Evolutionary conservation across 805 yeast species (phyloP), one percentile per base, ranked within the genome.

Genomic region (Nakazawaea anatomiae): DNA sequence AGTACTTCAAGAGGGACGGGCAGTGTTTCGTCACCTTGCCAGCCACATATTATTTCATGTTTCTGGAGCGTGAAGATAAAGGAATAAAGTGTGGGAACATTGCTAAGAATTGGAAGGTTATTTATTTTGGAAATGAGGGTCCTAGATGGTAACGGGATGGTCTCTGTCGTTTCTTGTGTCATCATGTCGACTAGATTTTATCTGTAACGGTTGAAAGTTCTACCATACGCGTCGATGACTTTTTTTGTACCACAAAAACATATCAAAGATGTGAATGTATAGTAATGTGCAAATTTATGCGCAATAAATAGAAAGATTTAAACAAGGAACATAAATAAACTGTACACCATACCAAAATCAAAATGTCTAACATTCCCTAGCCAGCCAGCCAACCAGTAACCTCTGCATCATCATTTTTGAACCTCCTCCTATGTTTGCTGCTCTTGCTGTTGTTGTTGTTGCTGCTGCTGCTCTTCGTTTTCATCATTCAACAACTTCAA

Each of bases 401-500:
- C 3, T 18, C 25, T 18, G 25, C 25, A 18, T 18, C 25, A 18
- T 3, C 25, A 2, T 18, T 18, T 18, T 18, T 18, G 25, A 18
- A 18, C 3, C 25, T 18, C 3, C 25, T 18, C 25, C 25, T 18
- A 18, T 18, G 25, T 18, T 18, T 18, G 25, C 25, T 18, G 25
- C 25, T 18, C 57, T 75, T 47, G 57, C 68, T 39, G 68, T 36
- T 72, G 57, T 48, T 68, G 73, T 46, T 83, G 67, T 31, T 77
- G 65, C 52, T 47, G 57, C 68, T 39, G 68, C 28, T 72, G 57
- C 48, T 68, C 73, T 46, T 83, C 67, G 31, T 77, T 65, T 52
- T 36, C 35, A 25, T 14, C 42, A 29, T 14, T 7, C 35, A 45
- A 45, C 10, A 36, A 36, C n/a, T 34, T 36, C 47, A 45, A 45